Evolutionary conservation across 371 early-diverging fungal genomes (phyloP), one percentile per base, ranked within the genome.

Genomic region (Rhizopus sp.): DNA sequence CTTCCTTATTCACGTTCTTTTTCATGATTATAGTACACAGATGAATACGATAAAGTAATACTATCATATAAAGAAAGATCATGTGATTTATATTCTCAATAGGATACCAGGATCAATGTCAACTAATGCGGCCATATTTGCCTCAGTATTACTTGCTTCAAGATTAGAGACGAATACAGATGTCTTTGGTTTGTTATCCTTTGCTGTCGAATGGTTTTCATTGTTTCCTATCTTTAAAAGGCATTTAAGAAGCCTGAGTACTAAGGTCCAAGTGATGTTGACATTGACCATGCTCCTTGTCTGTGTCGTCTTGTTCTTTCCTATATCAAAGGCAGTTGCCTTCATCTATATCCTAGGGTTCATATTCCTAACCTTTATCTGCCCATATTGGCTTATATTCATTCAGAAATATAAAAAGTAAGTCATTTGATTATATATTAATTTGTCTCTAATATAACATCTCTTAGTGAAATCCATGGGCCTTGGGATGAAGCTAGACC

Each of bases 401-500:
- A 85, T 94, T 41, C 94, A 94, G 73, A 85, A 90, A 47, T 95
- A 94, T 78, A 96, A 96, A 81, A 95, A 93, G 93, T 92, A 84
- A 58, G 86, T 77, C 37, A 34, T 37, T 29, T 41, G 35, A 23
- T 29, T 15, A 15, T 44, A 12, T 54, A 39, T 33, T 33, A 17
- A n/a, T 40, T 37, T 48, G 23, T 2, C 23, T 23, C 23, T 23
- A 23, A 23, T 23, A 23, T 23, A 23, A 23, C 23, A 23, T 23
- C 23, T 32, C 34, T 29, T 38, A 92, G 92, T 68, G 93, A 94
- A 72, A 95, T 95, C 33, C 91, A 93, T 57, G 97, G 97, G 0
- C 96, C 97, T 15, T 97, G 97, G 97, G 97, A 97, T 70, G 96
- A 95, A 75, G 97, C 96, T 9, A 69, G 87, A 30, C 93, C 92